A percentile compares a stretch with the other conserved stretches of the same genome.
Evolutionary conservation across 2,329 filamentous ascomycete genomes (phyloP).

Genomic region (Beauveria sp.): DNA sequence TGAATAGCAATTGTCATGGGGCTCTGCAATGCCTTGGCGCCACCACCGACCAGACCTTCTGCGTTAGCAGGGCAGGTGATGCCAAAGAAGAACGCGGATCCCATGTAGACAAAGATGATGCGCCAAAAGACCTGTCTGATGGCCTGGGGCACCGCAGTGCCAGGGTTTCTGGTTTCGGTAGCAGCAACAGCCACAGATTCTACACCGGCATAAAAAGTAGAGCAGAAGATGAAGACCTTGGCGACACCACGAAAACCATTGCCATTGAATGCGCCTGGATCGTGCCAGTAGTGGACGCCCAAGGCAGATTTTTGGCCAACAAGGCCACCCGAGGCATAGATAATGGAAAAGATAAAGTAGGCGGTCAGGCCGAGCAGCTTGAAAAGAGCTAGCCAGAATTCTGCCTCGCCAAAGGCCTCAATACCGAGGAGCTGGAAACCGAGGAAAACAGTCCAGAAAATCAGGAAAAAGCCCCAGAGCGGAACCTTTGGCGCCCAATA

Average conservation of each 20-base stretch:
- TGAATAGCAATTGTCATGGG: conserved; percentile 69
- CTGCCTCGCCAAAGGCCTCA: conserved; percentile 67
- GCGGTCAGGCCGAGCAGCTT: conserved; percentile 64
- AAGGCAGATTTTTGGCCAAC: conserved; percentile 48
- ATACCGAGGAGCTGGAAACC: conserved; percentile 64
- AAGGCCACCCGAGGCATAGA: conserved; percentile 63
- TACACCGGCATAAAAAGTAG: conserved; percentile 63
- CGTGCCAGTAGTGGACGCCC: conserved; percentile 64
- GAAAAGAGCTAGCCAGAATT: conserved; percentile 70
- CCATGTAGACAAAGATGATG: conserved; percentile 59
- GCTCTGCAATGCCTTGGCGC: conserved; percentile 57
- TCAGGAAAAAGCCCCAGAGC: conserved; percentile 60
- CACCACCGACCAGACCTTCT: conserved; percentile 36
- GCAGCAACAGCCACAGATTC: conserved; percentile 56
- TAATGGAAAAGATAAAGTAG: conserved; percentile 66
- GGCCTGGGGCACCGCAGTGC: conserved; percentile 47
- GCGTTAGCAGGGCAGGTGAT: conserved; percentile 66
- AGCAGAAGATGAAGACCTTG: conserved; percentile 61
- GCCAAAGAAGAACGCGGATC: conserved; percentile 66
- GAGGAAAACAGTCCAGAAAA: conserved; percentile 68
- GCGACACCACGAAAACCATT: conserved; percentile 60
- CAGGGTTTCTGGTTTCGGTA: conserved; percentile 52
- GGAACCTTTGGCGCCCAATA: conserved; percentile 58
- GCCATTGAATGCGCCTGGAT: conserved; percentile 60
- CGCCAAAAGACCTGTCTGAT: conserved; percentile 55